Evolutionary conservation across 495 filamentous ascomycete species (phyloP).

Genomic region (Pseudomonodictys pantanalensis): DNA sequence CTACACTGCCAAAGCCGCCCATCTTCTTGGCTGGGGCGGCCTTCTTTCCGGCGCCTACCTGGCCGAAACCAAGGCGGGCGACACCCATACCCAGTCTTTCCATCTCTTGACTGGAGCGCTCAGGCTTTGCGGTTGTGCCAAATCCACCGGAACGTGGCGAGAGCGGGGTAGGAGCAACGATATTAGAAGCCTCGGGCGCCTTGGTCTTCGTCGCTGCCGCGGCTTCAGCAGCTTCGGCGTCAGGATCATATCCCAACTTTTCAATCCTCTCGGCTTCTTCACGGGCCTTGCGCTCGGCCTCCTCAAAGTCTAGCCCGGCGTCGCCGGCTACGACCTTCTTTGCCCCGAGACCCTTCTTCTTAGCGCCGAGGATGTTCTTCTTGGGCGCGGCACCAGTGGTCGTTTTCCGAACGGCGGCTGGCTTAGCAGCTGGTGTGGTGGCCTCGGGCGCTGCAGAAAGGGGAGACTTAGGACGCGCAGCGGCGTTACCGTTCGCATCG

Average conservation of each 20-base stretch:
- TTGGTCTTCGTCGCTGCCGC: constrained; percentile 31
- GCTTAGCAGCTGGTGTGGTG: constrained; percentile 59
- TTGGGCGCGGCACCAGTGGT: constrained; percentile 66
- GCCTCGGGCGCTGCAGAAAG: constrained; percentile 56
- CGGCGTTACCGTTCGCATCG: constrained; percentile 64
- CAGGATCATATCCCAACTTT: constrained; percentile 96
- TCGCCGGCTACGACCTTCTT: constrained; percentile 73
- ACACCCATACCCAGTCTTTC: constrained; percentile 92
- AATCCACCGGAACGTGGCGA: constrained; percentile 61
- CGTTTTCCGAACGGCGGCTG: constrained; percentile 72
- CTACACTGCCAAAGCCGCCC: constrained; percentile 70
- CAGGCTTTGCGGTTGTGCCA: constrained; percentile 52
- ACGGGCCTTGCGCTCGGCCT: constrained; percentile 92
- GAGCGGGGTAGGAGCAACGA: constrained; percentile 71
- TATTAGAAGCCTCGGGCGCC: constrained; percentile 39
- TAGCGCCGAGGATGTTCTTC: constrained; percentile 87
- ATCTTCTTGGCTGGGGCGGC: constrained; percentile 62
- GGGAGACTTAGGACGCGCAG: constrained; percentile 74
- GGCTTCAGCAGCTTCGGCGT: constrained; percentile 63
- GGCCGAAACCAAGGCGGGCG: constrained; percentile 82
- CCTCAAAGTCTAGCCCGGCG: constrained; percentile 89
- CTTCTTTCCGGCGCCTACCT: constrained; percentile 66
- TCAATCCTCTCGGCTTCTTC: constrained; percentile 96
- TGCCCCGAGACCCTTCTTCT: constrained; percentile 89
- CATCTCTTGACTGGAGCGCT: constrained; percentile 68